A percentile compares a stretch with the other conserved stretches of the same genome.
Conservation (phyloP, 2,329 filamentous ascomycete species). For the Colletotrichum tamarilloi region DNA sequence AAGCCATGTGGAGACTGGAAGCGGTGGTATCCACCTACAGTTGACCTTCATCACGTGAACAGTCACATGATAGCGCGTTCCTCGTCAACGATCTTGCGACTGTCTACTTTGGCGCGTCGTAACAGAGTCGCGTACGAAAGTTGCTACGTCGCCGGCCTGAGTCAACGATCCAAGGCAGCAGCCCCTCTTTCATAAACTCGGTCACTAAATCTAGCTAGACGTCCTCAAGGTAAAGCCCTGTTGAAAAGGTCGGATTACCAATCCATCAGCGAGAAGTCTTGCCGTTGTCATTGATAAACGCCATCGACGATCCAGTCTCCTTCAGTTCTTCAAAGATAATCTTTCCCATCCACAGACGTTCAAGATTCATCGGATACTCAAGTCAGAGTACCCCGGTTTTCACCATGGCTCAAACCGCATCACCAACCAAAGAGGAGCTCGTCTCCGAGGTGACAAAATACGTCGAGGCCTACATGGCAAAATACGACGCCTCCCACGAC, state of each 20-base stretch:
- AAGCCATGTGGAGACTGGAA: background rate
- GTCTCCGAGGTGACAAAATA: conserved; percentile 71
- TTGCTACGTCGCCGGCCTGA: conserved; percentile 9
- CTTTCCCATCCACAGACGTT: too few relatives aligned
- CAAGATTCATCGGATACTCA: too few relatives aligned
- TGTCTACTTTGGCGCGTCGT: background rate
- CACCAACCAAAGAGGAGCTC: conserved; percentile 48
- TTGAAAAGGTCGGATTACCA: conserved; percentile 4
- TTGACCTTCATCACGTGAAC: background rate
- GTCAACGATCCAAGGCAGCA: conserved; percentile 24
- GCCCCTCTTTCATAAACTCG: background rate
- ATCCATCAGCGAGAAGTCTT: conserved; percentile 9
- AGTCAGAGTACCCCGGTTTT: too few relatives aligned
- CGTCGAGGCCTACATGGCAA: conserved; percentile 77
- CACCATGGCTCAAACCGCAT: background rate
- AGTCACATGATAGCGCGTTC: conserved; percentile 6
- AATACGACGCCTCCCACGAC: conserved; percentile 89
- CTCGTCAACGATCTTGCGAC: background rate
- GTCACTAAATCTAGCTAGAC: background rate
- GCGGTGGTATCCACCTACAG: background rate
- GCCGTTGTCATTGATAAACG: background rate
- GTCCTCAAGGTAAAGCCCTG: background rate
- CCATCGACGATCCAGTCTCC: background rate
- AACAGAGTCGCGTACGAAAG: background rate
- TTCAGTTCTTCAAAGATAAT: background rate